Base-by-base conservation (phyloP, 129 eudicot species). In the Helichrysum umbraculigerum region DNA sequence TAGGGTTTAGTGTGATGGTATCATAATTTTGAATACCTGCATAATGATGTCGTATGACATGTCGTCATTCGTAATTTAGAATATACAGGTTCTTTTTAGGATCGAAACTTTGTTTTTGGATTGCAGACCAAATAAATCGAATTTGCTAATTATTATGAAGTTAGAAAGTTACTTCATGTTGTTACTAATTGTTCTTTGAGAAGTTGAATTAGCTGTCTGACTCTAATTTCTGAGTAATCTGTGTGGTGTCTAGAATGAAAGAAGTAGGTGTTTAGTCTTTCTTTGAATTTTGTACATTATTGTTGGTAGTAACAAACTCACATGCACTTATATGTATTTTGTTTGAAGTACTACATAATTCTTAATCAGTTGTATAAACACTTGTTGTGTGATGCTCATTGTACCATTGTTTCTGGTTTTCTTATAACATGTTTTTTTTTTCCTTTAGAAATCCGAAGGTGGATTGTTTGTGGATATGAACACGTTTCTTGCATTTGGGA, bases 401-500 rank as follows among this genome's bases (percentile, higher is more conserved):
- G 21, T 77, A 57, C 68, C 50, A 41, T 60, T 6, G 3, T 77
- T 77, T 58, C 3, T 8, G 19, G 8, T 17, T 12, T 20, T 12
- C 39, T 57, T 37, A 4, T 74, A 58, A 58, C 61, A 56, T 68
- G 66, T 37, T 51, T 60, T 58, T 16, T 14, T 73, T 60, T 67
- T 80, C 51, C 73, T 79, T 32, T 86, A 94, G 98, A 91, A 84
- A 84, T 94, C 97, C 32, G 93, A 91, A 78, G 98, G 98, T 61
- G 98, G 98, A 28, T 80, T 94, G 70, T 94, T 78, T 71, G 88
- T 94, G 52, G 98, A 94, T 77, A 88, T 94, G 97, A 87, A 75
- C 80, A 81, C 98, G 3, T 94, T 94, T 76, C 97, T 94, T 61
- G 98, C 98, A 57, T 94, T 90, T 47, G 98, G 97, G 42, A 91